Evolutionary conservation across 208 protist genomes (phyloP), one percentile per base, ranked within the genome.

Genomic region (Acanthamoeba castellanii): DNA sequence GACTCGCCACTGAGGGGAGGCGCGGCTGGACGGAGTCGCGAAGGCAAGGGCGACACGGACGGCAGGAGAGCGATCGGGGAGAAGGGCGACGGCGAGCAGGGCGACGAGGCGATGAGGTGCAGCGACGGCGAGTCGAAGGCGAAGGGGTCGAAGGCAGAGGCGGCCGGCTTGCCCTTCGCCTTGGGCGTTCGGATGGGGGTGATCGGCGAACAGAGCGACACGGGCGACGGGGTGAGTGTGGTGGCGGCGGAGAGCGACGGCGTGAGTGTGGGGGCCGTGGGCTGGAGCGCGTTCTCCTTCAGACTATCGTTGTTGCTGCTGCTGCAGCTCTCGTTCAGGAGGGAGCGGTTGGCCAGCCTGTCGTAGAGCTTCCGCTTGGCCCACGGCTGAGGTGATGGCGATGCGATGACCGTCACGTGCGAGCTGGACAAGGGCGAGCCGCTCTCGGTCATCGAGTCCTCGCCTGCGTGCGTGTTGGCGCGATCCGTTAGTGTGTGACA

Each of bases 61-160:
- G 14, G 7, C 27, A 5, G 64, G 64, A n/a, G 14, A 9, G 64
- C 8, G 64, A 7, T 7, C 27, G 25, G 27, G 27, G 64, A 32
- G 64, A 22, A 70, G 64, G 27, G 27, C 64, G 72, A 50, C 72
- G 72, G 32, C 30, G 72, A 25, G 27, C 13, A 11, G 9, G 72
- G 25, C 45, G 34, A 5, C 18, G 72, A 50, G 18, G 32, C 5
- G 7, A 30, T n/a, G 72, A 47, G n/a, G 32, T 50, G 72, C 18
- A 50, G 72, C n/a, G 72, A 82, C 5, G 72, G 72, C 72, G 72
- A 82, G 72, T 82, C 72, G 25, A 82, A 82, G 72, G 72, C 72
- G 72, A 82, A 82, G 7, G 72, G 72, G 42, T 82, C 72, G 72
- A n/a, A n/a, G n/a, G 34, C 30, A 5, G n/a, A 5, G 72, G 27